Percentiles rank a stretch among this genome's conserved stretches.
phyloP scores from a whole-genome alignment of 2,329 filamentous ascomycete species.

The Hypoxylon sp. region DNA sequence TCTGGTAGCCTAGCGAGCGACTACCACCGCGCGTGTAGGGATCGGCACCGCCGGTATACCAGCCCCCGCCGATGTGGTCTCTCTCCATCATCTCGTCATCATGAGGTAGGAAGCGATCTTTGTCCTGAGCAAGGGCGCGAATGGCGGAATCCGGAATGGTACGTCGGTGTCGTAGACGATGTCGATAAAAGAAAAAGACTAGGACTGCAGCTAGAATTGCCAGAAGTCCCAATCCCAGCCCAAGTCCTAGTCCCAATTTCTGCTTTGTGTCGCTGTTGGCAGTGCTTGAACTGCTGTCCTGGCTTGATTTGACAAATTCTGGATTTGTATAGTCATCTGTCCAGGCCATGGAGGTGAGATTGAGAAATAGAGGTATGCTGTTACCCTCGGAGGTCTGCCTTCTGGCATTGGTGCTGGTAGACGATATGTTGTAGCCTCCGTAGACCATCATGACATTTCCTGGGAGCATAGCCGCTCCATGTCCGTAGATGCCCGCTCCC shows the following conservation, averaged over 20 bases:
- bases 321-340: conserved; percentile 59
- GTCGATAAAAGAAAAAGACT: conserved; percentile 58
- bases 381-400: conserved; percentile 43
- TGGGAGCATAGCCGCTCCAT: conserved; percentile 68
- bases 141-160: conserved; percentile 55
- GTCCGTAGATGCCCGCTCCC: conserved; percentile 63
- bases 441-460: conserved; percentile 75
- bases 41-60: conserved; percentile 57
- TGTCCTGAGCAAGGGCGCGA: conserved; percentile 59
- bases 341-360: conserved; percentile 66
- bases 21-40: conserved; percentile 51
- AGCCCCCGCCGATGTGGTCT: conserved; percentile 47
- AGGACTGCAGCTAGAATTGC: conserved; percentile 57
- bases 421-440: conserved; percentile 64
- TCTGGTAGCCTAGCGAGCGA: conserved; percentile 60
- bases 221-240: conserved; percentile 71
- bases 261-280: conserved; percentile 41
- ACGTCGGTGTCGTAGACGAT: conserved; percentile 52
- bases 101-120: conserved; percentile 53
- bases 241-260: conserved; percentile 68
- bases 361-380: conserved; percentile 57
- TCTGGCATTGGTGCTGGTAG: conserved; percentile 44
- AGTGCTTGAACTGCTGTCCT: conserved; percentile 11
- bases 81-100: conserved; percentile 58
- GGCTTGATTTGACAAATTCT: conserved; percentile 21